Conservation (phyloP, 495 filamentous ascomycete genomes). For the Clavariopsis aquatica region DNA sequence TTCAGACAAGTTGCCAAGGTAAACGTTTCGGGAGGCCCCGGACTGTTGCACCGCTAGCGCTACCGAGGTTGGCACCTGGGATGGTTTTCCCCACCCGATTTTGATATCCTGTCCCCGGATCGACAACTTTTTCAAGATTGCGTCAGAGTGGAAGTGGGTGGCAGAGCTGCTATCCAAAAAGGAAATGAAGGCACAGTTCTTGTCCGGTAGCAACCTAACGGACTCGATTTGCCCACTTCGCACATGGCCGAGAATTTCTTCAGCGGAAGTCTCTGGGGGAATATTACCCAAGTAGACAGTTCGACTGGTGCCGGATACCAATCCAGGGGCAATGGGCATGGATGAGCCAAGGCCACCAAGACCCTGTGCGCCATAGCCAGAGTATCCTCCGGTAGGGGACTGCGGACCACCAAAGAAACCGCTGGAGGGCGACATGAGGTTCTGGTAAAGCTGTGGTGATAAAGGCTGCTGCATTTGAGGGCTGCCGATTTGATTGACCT, state of each 20-base stretch:
- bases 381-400: slow-evolving; percentile 78
- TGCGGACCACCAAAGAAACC: slow-evolving; percentile 74
- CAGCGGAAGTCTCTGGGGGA: slow-evolving; percentile 93
- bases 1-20: slow-evolving; percentile 89
- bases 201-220: slow-evolving; percentile 90
- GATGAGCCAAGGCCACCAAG: slow-evolving; percentile 66
- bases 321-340: slow-evolving; percentile 70
- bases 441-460: slow-evolving; percentile 74
- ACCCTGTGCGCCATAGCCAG: slow-evolving; percentile 58
- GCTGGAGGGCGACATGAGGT: slow-evolving; percentile 72
- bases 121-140: slow-evolving; percentile 97
- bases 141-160: slow-evolving; percentile 98
- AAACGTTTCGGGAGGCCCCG: slow-evolving; percentile 96
- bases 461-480: slow-evolving; percentile 66
- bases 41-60: slow-evolving; percentile 96
- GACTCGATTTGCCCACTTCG: slow-evolving; percentile 98
- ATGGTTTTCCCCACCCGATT: slow-evolving; percentile 98
- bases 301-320: slow-evolving; percentile 86
- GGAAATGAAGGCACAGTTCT: slow-evolving; percentile 99
- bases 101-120: slow-evolving; percentile 99
- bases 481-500: slow-evolving; percentile 58
- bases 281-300: slow-evolving; percentile 99
- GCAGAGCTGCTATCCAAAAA: slow-evolving; percentile 96
- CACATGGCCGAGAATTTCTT: slow-evolving; percentile 96
- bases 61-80: slow-evolving; percentile 95